Evolutionary conservation across 2,329 filamentous ascomycete genomes (phyloP), one percentile per base, ranked within the genome.

Genomic region (Aspergillus proliferans): DNA sequence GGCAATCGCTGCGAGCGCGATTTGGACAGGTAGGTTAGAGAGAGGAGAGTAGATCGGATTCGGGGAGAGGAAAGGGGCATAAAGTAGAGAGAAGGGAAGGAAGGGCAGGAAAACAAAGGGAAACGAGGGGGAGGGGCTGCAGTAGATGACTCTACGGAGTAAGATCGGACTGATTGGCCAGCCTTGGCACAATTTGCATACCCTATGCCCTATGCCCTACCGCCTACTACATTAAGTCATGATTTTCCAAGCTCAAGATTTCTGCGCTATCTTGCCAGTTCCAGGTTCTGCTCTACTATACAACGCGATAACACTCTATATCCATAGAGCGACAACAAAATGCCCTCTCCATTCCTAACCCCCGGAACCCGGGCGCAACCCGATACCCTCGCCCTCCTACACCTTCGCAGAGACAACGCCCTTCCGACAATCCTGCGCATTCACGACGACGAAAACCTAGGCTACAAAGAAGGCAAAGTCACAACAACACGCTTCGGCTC

Each of bases 401-500:
- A 95, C 65, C 80, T 98, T 46, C 92, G 88, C 52, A 86, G 91
- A 71, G 91, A 97, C 69, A 85, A 86, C 53, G 83, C 91, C 54
- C 78, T 90, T 36, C 89, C 92, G 6, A 76, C 90, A 22, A 83
- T 87, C 52, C 80, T 91, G 24, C 76, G 80, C 54, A 73, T 80
- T 26, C 77, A 78, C 19, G 77, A 80, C 34, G 82, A 82, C 46
- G 78, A 81, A 39, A 77, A 85, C 54, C 80, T 84, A 62, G 87
- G 86, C 51, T 90, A 90, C 60, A 80, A 81, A 26, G 86, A 90
- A 64, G 87, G 87, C 33, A 84, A 84, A 43, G 86, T 89, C 2
- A 82, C 91, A 47, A 97, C 95, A 71, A 98, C 92, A 1, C 84
- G 91, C 41, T 98, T 95, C 63, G 93, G 93, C 44, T 95, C 91